Conservation (phyloP, 2,329 filamentous ascomycete species). For the Keithomyces neogunnii region DNA sequence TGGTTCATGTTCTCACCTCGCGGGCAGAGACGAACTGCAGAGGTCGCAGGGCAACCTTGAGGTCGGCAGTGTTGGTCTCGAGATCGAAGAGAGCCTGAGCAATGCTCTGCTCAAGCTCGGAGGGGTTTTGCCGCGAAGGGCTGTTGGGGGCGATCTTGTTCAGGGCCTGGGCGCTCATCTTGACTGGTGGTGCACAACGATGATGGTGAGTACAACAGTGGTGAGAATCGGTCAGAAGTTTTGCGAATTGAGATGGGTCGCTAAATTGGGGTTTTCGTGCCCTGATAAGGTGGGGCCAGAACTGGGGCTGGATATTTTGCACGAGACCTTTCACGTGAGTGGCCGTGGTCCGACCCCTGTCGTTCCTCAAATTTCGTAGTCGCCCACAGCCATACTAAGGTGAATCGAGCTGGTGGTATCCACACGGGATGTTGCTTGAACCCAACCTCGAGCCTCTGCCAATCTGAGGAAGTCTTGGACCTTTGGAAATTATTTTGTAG, state of each 20-base stretch:
- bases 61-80: conserved; percentile 98
- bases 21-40: conserved; percentile 98
- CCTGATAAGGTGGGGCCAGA: conserved; percentile 14
- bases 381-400: too few species aligned
- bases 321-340: too few species aligned
- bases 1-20: conserved; percentile 72
- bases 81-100: conserved; percentile 97
- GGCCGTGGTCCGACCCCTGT: too few species aligned
- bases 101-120: conserved; percentile 95
- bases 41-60: conserved; percentile 91
- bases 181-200: conserved; percentile 37
- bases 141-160: conserved; percentile 99
- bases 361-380: too few species aligned
- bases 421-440: too few species aligned
- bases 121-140: conserved; percentile 91
- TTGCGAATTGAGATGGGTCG: conserved; percentile 22
- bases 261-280: conserved; percentile 36
- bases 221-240: conserved; percentile 19
- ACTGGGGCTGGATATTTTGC: not conserved
- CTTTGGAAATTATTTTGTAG: too few species aligned
- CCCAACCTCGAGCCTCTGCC: too few species aligned
- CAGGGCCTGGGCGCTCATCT: conserved; percentile 61
- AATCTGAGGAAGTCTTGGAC: too few species aligned
- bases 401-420: too few species aligned
- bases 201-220: conserved; percentile 19